These are phyloP conservation scores for Aspergillus steynii DNA, from an alignment of 495 filamentous ascomycete genomes.

Conservation along the genomic window DNA sequence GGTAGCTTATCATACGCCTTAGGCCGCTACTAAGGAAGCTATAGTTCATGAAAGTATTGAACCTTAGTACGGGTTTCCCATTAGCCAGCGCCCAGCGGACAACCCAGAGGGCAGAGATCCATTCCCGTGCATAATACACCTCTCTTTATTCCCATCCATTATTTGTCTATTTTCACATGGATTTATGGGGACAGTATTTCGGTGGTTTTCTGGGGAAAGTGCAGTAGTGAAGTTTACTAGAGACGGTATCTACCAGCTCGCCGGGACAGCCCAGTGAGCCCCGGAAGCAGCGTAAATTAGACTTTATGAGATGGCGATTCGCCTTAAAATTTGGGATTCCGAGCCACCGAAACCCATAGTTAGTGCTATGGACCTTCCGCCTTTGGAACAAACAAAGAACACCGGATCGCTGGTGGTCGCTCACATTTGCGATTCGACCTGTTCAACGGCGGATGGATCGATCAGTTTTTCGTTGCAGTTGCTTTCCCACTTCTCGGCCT, in stretches of 20 bases:
- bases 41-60: neutral
- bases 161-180: neutral
- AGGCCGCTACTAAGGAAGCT: neutral
- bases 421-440: constrained; percentile 26
- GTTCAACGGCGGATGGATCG: constrained; percentile 23
- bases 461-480: constrained; percentile 14
- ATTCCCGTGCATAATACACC: neutral
- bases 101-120: neutral
- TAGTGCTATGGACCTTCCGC: constrained; percentile 4
- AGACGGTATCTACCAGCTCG: neutral
- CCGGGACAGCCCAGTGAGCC: neutral
- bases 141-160: neutral
- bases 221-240: too few species aligned
- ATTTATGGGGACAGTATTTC: too few species aligned
- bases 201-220: too few species aligned
- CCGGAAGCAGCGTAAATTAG: neutral
- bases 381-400: constrained; percentile 4
- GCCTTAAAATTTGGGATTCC: neutral
- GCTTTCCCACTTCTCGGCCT: constrained; percentile 27
- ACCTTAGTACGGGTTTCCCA: neutral
- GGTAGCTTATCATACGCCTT: neutral
- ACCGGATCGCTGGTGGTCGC: neutral
- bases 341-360: constrained; percentile 14
- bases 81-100: neutral
- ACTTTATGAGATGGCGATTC: neutral